Evolutionary conservation across 768 basidiomycete genomes (phyloP).

Genomic region (Podaxis sp.): DNA sequence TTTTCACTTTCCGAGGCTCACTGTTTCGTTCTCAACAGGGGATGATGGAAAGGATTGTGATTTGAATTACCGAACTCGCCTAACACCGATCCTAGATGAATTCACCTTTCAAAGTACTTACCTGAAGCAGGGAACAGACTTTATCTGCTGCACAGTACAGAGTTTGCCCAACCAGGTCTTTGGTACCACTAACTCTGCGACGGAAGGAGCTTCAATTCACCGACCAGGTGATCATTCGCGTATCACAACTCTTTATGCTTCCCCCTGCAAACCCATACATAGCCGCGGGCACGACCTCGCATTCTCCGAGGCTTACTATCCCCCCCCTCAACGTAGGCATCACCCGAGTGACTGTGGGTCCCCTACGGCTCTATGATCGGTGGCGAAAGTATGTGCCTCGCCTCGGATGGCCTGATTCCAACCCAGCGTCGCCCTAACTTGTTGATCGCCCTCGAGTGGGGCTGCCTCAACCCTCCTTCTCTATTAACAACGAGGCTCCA

Average conservation of each 20-base stretch:
- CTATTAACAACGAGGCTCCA: not conserved
- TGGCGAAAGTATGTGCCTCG: not conserved
- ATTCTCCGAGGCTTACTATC: conserved; percentile 1
- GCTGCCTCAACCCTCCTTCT: conserved; percentile 2
- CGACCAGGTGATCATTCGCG: not conserved
- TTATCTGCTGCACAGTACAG: not conserved
- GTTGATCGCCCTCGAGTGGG: not conserved
- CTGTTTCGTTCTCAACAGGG: too few relatives aligned
- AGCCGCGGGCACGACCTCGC: not conserved
- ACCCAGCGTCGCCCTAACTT: not conserved
- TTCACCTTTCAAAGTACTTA: not conserved
- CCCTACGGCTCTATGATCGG: not conserved
- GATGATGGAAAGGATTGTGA: too few relatives aligned
- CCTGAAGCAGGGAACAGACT: not conserved
- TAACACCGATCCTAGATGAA: too few relatives aligned
- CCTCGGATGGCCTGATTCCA: not conserved
- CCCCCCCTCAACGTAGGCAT: not conserved
- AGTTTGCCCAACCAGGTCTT: not conserved
- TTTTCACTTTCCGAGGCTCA: too few relatives aligned
- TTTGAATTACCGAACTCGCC: too few relatives aligned
- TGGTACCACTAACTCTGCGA: not conserved
- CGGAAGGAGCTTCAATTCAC: not conserved
- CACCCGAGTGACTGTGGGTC: not conserved
- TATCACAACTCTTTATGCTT: not conserved
- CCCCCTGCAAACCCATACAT: not conserved